Evolutionary conservation across 2,329 filamentous ascomycete genomes (phyloP), one percentile per base, ranked within the genome.

Genomic region (Penicillium sp.): DNA sequence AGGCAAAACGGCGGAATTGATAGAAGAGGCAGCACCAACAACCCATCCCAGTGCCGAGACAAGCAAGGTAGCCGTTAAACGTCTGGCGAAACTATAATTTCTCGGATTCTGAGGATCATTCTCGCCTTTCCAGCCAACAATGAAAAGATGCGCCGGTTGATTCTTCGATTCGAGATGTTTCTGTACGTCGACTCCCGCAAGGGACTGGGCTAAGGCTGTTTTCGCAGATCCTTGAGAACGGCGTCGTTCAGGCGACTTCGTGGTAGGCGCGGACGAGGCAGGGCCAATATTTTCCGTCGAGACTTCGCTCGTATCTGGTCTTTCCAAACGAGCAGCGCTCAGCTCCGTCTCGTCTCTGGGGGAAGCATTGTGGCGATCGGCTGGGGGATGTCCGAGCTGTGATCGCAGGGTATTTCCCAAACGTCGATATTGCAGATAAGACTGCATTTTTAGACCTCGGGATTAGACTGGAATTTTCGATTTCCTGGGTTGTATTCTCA

Each of bases 11-110:
- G 73, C 74, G 1, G 79, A 78, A 48, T 84, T 80, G 33, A 84
- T 82, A 0, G 80, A 77, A 3, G 78, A 80, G 0, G 81, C 80
- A 1, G 77, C 70, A 3, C 76, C 76, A 0, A 83, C 79, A 0
- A 80, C 73, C 23, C 80, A 76, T 0, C 73, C 80, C 24, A 85
- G 79, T 2, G 68, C 46, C 0, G 75, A 74, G 3, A 80, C 74
- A 12, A 78, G 66, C 0, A 78, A 43, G 0, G 76, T 79, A 1
- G 71, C 70, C 4, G 65, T 58, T 4, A 78, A 56, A 1, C 75
- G 70, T 6, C 63, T 66, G 2, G 52, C 41, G 9, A 64, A 51
- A n/a, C 62, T 56, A 66, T 69, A 77, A 33, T 76, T 75, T 18
- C 66, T 64, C 3, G 75, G 75, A 42, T 73, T 71, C 36, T 73